phyloP scores from a whole-genome alignment of 805 yeast genomes.

The Millerozyma acaciae region DNA sequence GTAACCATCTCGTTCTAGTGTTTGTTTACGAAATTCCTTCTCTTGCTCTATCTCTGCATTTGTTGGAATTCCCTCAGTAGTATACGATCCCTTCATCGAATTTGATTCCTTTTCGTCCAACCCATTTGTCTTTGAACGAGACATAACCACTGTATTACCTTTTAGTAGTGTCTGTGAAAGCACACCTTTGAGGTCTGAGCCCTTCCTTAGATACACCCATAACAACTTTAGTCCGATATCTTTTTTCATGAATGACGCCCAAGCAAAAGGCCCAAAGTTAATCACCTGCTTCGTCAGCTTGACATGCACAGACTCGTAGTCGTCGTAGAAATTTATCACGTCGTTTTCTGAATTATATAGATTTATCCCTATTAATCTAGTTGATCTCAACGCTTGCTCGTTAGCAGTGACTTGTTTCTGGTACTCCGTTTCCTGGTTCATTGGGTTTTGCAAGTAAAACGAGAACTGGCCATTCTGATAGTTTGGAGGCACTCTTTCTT shows the following conservation, averaged over 20 bases:
- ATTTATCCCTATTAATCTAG: conserved; percentile 16
- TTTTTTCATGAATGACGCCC: conserved; percentile 44
- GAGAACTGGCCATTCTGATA: neutral
- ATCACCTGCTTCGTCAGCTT: conserved; percentile 36
- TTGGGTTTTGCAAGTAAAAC: neutral
- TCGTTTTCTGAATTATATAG: conserved; percentile 27
- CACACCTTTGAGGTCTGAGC: neutral
- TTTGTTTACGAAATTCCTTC: conserved; percentile 18
- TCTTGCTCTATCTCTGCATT: conserved; percentile 14
- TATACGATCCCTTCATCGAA: neutral
- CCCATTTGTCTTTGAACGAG: neutral
- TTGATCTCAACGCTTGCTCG: neutral
- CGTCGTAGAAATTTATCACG: conserved; percentile 37
- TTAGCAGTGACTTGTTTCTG: neutral
- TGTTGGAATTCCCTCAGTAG: no score
- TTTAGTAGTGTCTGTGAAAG: neutral
- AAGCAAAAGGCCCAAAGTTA: conserved; percentile 51
- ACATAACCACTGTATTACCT: neutral
- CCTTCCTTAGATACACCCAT: conserved; percentile 9
- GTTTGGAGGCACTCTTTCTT: neutral
- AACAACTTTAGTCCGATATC: conserved; percentile 29
- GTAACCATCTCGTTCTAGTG: conserved; percentile 21
- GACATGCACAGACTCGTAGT: conserved; percentile 40
- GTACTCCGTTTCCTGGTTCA: neutral
- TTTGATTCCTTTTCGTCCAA: conserved; percentile 5